A percentile compares a stretch with the other conserved stretches of the same genome.
Evolutionary conservation across 2,329 filamentous ascomycete genomes (phyloP).

Genomic region (Microascus cirrosus): DNA sequence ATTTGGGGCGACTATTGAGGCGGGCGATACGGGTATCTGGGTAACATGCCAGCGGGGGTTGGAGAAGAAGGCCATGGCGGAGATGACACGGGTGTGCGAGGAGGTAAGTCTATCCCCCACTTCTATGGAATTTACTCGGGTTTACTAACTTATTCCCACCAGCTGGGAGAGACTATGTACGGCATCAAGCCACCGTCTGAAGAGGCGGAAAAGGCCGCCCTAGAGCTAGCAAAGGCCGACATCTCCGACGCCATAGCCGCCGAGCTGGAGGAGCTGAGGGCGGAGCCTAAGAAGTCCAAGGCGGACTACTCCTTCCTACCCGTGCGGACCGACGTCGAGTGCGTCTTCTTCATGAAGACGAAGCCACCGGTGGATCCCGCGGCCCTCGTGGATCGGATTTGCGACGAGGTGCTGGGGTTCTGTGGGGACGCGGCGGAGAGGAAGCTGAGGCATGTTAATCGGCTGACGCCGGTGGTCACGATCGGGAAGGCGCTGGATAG

Average conservation of each 20-base stretch:
- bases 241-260: constrained; percentile 64
- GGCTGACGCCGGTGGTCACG: constrained; percentile 38
- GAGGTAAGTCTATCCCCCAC: constrained; percentile 33
- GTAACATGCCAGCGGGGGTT: constrained; percentile 64
- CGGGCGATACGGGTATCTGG: constrained; percentile 67
- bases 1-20: constrained; percentile 39
- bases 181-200: constrained; percentile 29
- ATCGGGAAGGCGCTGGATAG: constrained; percentile 56
- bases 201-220: constrained; percentile 16
- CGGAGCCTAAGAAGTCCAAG: constrained; percentile 25
- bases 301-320: constrained; percentile 33
- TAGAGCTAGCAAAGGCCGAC: constrained; percentile 35
- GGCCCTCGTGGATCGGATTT: constrained; percentile 41
- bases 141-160: background rate
- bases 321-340: constrained; percentile 46
- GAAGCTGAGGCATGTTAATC: constrained; percentile 48
- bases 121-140: background rate
- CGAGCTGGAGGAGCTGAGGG: constrained; percentile 57
- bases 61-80: constrained; percentile 57
- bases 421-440: constrained; percentile 24
- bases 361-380: constrained; percentile 43
- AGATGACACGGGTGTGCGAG: constrained; percentile 55
- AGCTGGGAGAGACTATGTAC: constrained; percentile 58
- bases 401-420: constrained; percentile 35
- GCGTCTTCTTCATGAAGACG: constrained; percentile 51